Evolutionary conservation across 2,329 filamentous ascomycete species (phyloP), one percentile per base, ranked within the genome.

Genomic region (Paraconiothyrium sp.): DNA sequence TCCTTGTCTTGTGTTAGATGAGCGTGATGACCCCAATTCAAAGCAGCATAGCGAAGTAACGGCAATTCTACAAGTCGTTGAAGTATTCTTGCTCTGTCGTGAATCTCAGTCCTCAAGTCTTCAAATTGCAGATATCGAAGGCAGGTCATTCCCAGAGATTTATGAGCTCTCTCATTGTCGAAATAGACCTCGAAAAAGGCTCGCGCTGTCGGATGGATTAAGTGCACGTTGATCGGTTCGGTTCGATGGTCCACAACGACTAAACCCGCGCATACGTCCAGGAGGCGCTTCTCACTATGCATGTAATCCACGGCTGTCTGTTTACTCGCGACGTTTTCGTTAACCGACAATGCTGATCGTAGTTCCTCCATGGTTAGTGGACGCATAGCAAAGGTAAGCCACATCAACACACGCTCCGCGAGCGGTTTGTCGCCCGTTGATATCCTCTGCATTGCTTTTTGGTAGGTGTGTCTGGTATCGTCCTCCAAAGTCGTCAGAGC

Each of bases 141-240:
- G 20, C 55, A 57, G 14, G 55, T 49, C 9, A 8, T 30, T 24
- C 44, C 46, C 16, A 57, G 4, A 22, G 8, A 5, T 10, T 32
- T 50, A n/a, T 57, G 55, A 6, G 46, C 46, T 14, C 50, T 6
- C 10, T 16, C n/a, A 4, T 49, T 14, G 27, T 48, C 43, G 46
- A 48, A 57, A 11, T 49, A 41, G 16, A 16, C 35, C 41, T 41
- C 24, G 10, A 57, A 50, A 22, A 50, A 41, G 22, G 32, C 22
- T 48, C 14, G 27, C n/a, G 55, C 34, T 41, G 55, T 50, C n/a
- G 55, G 55, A 30, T 49, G 55, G 35, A 57, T 44, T 7, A 57
- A 22, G 1, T 44, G 43, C 34, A 57, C 39, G 20, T 16, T 27
- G n/a, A 11, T 13, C 6, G 44, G 16, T 30, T 41, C 14, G 13